Base-by-base conservation (phyloP, 2,329 filamentous ascomycete genomes). In the Fusarium chaquense region DNA sequence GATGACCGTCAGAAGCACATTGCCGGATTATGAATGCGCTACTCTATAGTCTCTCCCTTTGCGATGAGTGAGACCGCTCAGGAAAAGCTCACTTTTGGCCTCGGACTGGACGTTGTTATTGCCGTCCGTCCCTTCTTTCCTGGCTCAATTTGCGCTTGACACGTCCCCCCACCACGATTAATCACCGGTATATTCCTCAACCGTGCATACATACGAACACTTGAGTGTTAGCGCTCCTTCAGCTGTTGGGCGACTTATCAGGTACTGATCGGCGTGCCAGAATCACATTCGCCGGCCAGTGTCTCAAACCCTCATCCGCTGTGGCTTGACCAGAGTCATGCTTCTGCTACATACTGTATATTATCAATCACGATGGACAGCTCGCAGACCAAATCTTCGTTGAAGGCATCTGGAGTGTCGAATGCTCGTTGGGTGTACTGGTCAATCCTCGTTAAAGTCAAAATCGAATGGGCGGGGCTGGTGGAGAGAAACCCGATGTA, bases 221-320 rank as follows among this genome's bases (percentile, higher is more conserved):
- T n/a, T 11, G 22, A 30, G 28, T 16, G 38, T 36, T 54, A 20
- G 30, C 41, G 33, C 38, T 62, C 43, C 40, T 57, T 32, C 52
- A 68, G 38, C 33, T 43, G n/a, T 20, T 41, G 18, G 12, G 24
- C n/a, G 54, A 53, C 38, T 26, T 44, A 40, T 38, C 47, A 40
- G 51, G 66, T 22, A 62, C 58, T 69, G 65, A 66, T 69, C 61
- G 36, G 58, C 71, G 56, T 67, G 57, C 57, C 60, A 63, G 63
- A 70, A 70, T 43, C 45, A 46, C 64, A 61, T 52, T 41, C 57
- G 53, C 64, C 62, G 40, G 51, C 55, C 49, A 44, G 60, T 69
- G 59, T 73, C 62, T 73, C 68, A 65, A 65, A 22, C 32, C 36
- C 46, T 16, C 44, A 51, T 58, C 51, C 50, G 49, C 59, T 55